These are phyloP conservation scores for Adansonia madagascariensis DNA, from an alignment of 441 rosid species.

Conservation along the genomic window DNA sequence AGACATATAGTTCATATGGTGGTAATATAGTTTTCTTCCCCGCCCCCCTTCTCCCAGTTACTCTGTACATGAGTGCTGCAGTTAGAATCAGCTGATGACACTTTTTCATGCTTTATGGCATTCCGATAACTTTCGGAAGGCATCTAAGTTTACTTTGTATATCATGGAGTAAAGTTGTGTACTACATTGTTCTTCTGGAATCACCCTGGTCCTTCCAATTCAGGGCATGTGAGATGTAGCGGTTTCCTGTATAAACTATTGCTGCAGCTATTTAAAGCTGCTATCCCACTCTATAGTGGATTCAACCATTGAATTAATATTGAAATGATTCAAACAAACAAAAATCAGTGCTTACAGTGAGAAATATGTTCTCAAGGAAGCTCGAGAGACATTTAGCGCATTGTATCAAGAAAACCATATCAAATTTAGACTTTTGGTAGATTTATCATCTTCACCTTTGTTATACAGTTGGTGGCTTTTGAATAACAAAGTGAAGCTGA, in stretches of 20 bases:
- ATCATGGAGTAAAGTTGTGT: not conserved
- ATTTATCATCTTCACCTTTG: slow-evolving; percentile 18
- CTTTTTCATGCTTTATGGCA: not conserved
- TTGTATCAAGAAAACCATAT: not conserved
- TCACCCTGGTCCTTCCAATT: not conserved
- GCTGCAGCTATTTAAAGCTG: not conserved
- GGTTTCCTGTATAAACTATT: not conserved
- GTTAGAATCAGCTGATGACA: not conserved
- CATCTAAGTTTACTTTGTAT: not conserved
- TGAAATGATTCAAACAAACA: not conserved
- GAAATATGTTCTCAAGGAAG: not conserved
- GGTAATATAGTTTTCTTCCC: not conserved
- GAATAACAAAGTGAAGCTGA: slow-evolving; percentile 69
- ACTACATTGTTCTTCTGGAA: not conserved
- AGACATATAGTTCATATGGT: slow-evolving; percentile 10
- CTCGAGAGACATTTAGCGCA: not conserved
- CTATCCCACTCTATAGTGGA: not conserved
- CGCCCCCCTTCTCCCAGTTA: not conserved
- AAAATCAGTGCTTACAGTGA: not conserved
- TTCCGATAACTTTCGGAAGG: not conserved
- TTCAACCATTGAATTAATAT: not conserved
- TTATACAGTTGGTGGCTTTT: slow-evolving; percentile 94
- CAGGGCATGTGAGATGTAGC: not conserved
- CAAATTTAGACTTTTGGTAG: slow-evolving; percentile 8
- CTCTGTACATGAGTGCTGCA: not conserved